Percentiles rank a stretch among this genome's conserved stretches.
phyloP scores from a whole-genome alignment of 1,139 yeast species.

The Dujonia santamariae region DNA sequence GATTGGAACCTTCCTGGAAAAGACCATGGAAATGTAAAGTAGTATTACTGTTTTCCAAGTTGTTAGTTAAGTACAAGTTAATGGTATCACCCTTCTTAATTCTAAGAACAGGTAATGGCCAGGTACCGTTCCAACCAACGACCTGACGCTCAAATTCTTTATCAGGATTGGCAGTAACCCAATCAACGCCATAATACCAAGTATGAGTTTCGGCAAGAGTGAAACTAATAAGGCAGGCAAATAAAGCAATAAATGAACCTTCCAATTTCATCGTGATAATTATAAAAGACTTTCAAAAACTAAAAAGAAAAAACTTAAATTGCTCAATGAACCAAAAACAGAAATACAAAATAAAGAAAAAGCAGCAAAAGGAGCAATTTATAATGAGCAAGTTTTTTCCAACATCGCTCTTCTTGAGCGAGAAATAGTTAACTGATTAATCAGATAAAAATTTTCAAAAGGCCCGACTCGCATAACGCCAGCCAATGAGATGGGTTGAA shows the following conservation, averaged over 20 bases:
- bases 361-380: conserved; percentile 1
- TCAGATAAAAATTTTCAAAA: conserved; percentile 8
- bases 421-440: conserved; percentile 5
- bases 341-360: neutral
- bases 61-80: conserved; percentile 55
- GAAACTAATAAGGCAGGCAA: conserved; percentile 11
- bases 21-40: conserved; percentile 78
- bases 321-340: conserved; percentile 11
- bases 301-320: conserved; percentile 10
- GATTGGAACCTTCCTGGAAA: conserved; percentile 55
- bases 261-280: conserved; percentile 12
- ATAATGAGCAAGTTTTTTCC: conserved; percentile 6
- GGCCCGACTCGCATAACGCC: conserved; percentile 8
- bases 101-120: conserved; percentile 73
- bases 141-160: conserved; percentile 48
- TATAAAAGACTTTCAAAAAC: conserved; percentile 3
- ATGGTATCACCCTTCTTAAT: conserved; percentile 65
- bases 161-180: conserved; percentile 65
- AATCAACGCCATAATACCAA: conserved; percentile 51
- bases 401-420: too few species aligned
- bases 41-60: conserved; percentile 51
- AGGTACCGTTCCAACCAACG: conserved; percentile 64
- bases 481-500: conserved; percentile 9
- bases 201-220: conserved; percentile 45
- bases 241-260: conserved; percentile 8